Evolutionary conservation across 2,329 filamentous ascomycete genomes (phyloP), one percentile per base, ranked within the genome.

Genomic region (Hypoxylon sp.): DNA sequence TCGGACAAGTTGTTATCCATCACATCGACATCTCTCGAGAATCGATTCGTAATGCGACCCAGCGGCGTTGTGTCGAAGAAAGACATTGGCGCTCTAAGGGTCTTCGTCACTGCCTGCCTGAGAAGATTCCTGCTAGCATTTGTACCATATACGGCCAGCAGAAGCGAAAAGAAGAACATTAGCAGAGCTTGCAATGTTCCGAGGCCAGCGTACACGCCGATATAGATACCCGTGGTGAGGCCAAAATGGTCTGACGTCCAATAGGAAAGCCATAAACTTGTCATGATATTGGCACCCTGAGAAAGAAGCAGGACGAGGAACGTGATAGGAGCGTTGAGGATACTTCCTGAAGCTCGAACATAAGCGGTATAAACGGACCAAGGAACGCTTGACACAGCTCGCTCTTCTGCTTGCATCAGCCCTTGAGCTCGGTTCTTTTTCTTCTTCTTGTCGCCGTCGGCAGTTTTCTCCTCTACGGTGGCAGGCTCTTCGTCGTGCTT

Each of bases 21-120:
- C 63, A 96, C 93, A 76, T 98, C 94, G 44, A 98, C 92, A 76
- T 99, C 96, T 73, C 95, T 92, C 33, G 94, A 97, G 81, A 98
- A 98, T 14, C 96, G 92, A 79, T 98, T 98, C 22, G 94, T 97
- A 79, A 98, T 98, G 40, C 95, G 91, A 20, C 96, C 96, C 0
- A 98, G 86, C 0, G 96, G 96, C 0, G 96, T 98, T 0, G 96
- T 98, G 76, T 99, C 96, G 82, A 98, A 98, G 82, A 98, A 98
- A 3, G 92, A 92, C 94, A 91, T 90, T n/a, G 89, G 89, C 2
- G 89, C 89, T 27, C 89, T 85, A n/a, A 91, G 82, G 0, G 96
- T 93, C 14, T 92, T 87, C 7, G 86, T 89, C 75, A 98, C 92
- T 6, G 96, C 95, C 37, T 89, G 85, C 31, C 91, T 89, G 56